phyloP scores from a whole-genome alignment of 2,329 filamentous ascomycete species.

The Colletotrichum lupini region DNA sequence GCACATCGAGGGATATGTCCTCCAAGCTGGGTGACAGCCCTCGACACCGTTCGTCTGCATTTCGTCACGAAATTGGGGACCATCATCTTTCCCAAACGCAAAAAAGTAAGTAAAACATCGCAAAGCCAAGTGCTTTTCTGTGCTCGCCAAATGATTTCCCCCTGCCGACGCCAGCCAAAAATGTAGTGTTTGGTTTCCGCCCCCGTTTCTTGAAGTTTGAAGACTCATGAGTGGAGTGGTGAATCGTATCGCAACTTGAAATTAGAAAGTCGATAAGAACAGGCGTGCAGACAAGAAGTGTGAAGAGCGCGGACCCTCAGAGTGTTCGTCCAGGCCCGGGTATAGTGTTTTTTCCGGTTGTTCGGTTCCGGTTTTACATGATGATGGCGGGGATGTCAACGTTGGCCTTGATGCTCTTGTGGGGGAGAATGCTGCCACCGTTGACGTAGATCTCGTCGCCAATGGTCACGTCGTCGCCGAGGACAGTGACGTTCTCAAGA shows the following conservation, averaged over 20 bases:
- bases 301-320: constrained; percentile 14
- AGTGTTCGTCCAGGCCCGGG: constrained; percentile 8
- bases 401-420: constrained; percentile 99
- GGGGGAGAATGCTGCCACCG: constrained; percentile 91
- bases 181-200: constrained; percentile 31
- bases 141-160: constrained; percentile 34
- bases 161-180: constrained; percentile 35
- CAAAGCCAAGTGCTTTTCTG: constrained; percentile 34
- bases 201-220: constrained; percentile 15
- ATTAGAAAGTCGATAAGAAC: constrained; percentile 36
- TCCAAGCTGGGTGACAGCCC: not conserved
- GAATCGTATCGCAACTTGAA: constrained; percentile 35
- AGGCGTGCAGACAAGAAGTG: constrained; percentile 25
- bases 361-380: constrained; percentile 59
- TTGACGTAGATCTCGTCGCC: constrained; percentile 98
- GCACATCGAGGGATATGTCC: constrained; percentile 6
- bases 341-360: constrained; percentile 7
- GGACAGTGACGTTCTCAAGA: constrained; percentile 96
- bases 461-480: constrained; percentile 97
- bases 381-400: constrained; percentile 83
- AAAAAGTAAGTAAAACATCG: constrained; percentile 10
- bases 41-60: constrained; percentile 20
- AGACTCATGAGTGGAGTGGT: constrained; percentile 35
- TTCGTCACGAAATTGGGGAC: constrained; percentile 25
- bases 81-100: constrained; percentile 25